Conservation (phyloP, 371 early-diverging fungal genomes). For the Fennellomyces sp. region DNA sequence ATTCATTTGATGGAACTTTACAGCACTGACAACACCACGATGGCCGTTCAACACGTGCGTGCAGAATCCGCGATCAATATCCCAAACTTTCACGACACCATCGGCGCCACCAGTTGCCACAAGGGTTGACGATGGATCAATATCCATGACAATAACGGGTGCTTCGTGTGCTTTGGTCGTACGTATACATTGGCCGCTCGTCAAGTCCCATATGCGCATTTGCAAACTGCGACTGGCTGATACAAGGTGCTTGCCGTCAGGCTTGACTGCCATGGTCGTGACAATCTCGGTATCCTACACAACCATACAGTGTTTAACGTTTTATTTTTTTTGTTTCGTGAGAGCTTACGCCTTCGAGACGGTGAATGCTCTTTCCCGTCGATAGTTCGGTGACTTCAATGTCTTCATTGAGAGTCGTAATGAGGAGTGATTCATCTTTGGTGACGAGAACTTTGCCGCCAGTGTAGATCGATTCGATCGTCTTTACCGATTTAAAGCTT, state of each 20-base stretch:
- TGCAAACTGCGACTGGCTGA: slow-evolving; percentile 82
- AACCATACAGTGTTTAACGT: too few relatives aligned
- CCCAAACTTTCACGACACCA: slow-evolving; percentile 93
- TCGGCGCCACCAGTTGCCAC: slow-evolving; percentile 98
- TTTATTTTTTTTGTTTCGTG: neutral
- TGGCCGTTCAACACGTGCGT: slow-evolving; percentile 97
- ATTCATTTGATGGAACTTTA: slow-evolving; percentile 79
- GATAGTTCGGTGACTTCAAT: slow-evolving; percentile 77
- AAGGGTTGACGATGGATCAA: slow-evolving; percentile 85
- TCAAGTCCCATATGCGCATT: slow-evolving; percentile 80
- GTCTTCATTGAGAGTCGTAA: slow-evolving; percentile 85
- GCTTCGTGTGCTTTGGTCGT: slow-evolving; percentile 90
- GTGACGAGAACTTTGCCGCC: slow-evolving; percentile 85
- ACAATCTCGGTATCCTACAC: slow-evolving; percentile 82
- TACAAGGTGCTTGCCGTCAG: slow-evolving; percentile 78
- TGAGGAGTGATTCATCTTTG: slow-evolving; percentile 69
- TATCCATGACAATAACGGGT: slow-evolving; percentile 91
- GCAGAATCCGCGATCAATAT: slow-evolving; percentile 90
- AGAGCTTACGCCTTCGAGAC: slow-evolving; percentile 70
- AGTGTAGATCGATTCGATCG: slow-evolving; percentile 93
- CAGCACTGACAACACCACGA: slow-evolving; percentile 82
- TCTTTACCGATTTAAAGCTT: slow-evolving; percentile 76
- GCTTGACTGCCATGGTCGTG: slow-evolving; percentile 86
- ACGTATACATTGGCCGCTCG: slow-evolving; percentile 65
- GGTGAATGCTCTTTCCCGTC: slow-evolving; percentile 67